Conservation (phyloP, 129 eudicot genomes). For the Flaveria ramosissima region DNA sequence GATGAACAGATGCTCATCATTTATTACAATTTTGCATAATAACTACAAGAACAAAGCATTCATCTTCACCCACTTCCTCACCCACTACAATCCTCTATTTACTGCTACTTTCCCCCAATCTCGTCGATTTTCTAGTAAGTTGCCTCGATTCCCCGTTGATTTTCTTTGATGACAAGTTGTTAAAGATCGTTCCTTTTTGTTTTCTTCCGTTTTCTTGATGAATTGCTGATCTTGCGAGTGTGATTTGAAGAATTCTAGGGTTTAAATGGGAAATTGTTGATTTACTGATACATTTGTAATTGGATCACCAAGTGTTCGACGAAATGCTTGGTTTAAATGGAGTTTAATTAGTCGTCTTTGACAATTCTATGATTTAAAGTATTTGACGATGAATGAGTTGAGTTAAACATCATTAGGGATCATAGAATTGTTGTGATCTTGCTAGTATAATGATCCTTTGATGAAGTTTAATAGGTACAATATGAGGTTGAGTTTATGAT, state of each 20-base stretch:
- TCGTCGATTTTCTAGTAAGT: constrained; percentile 50
- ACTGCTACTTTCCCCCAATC: constrained; percentile 17
- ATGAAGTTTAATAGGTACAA: constrained; percentile 2
- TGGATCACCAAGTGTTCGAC: constrained; percentile 32
- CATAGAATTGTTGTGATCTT: background rate
- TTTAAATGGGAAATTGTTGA: background rate
- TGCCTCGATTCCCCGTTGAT: background rate
- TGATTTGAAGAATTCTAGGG: background rate
- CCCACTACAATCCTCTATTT: constrained; percentile 2
- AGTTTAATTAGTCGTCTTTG: background rate
- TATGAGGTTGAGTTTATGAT: constrained; percentile 9
- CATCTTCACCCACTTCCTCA: constrained; percentile 29
- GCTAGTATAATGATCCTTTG: background rate
- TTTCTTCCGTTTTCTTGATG: background rate
- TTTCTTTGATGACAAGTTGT: background rate
- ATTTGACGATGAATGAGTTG: background rate
- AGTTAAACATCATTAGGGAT: constrained; percentile 12
- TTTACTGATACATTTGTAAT: background rate
- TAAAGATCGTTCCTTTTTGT: background rate
- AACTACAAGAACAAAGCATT: constrained; percentile 5
- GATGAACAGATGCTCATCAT: constrained; percentile 31
- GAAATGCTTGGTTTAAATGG: constrained; percentile 17
- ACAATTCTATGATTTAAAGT: constrained; percentile 4
- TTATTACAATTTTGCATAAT: constrained; percentile 24
- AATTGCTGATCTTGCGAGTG: background rate